Percentiles rank a stretch among this genome's conserved stretches.
These are phyloP conservation scores for Beauveria varroae DNA, from an alignment of 2,329 filamentous ascomycete species.

Conservation along the genomic window DNA sequence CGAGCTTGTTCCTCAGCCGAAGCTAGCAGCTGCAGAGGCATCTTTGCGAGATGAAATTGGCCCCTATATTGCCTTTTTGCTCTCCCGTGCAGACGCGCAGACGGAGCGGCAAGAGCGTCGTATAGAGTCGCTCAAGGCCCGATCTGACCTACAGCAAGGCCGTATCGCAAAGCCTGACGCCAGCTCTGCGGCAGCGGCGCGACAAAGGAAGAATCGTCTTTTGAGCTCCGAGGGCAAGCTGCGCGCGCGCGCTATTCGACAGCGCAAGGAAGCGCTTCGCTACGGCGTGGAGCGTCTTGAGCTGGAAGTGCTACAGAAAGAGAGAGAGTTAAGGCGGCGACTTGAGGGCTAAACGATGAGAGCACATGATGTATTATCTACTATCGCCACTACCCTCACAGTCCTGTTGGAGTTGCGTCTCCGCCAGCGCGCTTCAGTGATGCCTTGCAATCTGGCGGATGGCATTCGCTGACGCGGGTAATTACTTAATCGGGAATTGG, in stretches of 20 bases:
- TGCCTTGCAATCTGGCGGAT: too few relatives aligned
- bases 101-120: constrained; percentile 76
- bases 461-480: too few relatives aligned
- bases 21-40: constrained; percentile 73
- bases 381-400: neutral
- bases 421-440: too few relatives aligned
- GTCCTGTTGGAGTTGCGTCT: neutral
- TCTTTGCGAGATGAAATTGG: constrained; percentile 81
- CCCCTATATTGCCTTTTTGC: constrained; percentile 73
- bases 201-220: constrained; percentile 20
- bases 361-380: neutral
- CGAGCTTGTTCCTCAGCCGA: constrained; percentile 81
- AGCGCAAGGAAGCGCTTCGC: constrained; percentile 77
- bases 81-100: constrained; percentile 75
- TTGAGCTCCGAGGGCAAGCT: constrained; percentile 49
- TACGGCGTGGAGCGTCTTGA: constrained; percentile 83
- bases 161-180: constrained; percentile 33
- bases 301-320: constrained; percentile 74
- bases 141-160: constrained; percentile 76
- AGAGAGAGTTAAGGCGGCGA: constrained; percentile 49
- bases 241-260: constrained; percentile 54
- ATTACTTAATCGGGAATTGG: neutral
- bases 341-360: constrained; percentile 28
- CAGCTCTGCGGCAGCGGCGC: constrained; percentile 10
- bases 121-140: constrained; percentile 75